These are phyloP conservation scores for Lentinula edodes DNA, from an alignment of 768 basidiomycete species.

Conservation along the genomic window DNA sequence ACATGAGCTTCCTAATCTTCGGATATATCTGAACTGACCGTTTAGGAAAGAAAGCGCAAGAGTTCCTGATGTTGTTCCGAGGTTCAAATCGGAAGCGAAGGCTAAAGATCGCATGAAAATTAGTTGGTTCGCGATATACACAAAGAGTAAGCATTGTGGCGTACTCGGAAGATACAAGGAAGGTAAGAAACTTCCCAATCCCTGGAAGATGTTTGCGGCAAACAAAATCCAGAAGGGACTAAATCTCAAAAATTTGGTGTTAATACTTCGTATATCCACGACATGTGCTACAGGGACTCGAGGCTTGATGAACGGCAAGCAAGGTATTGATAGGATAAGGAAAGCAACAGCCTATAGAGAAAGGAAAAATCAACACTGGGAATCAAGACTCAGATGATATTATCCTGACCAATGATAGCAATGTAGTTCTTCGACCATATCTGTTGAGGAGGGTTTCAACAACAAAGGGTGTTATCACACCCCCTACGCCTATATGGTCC, in stretches of 20 bases:
- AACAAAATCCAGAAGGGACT: constrained; percentile 9
- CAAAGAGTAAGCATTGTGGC: too few relatives aligned
- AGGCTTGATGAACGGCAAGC: constrained; percentile 9
- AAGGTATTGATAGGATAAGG: constrained; percentile 3
- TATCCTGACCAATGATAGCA: constrained; percentile 4
- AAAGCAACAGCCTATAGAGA: constrained; percentile 4
- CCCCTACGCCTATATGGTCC: neutral
- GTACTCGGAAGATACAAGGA: constrained; percentile 8
- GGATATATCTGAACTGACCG: neutral
- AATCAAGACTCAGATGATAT: neutral
- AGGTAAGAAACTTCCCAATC: constrained; percentile 8
- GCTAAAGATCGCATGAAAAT: neutral
- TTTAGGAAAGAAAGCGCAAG: constrained; percentile 9
- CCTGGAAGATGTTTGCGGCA: constrained; percentile 7
- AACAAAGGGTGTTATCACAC: constrained; percentile 4
- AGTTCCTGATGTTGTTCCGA: constrained; percentile 5
- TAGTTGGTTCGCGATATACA: neutral
- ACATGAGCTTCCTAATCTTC: neutral
- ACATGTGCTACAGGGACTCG: constrained; percentile 7
- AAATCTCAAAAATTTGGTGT: constrained; percentile 2
- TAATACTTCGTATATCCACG: constrained; percentile 1
- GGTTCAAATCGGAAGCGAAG: constrained; percentile 8
- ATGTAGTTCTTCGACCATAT: constrained; percentile 7
- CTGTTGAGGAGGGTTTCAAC: constrained; percentile 2
- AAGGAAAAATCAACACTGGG: neutral